Conservation (phyloP, 192 early-diverging fungal genomes). For the Coemansia interrupta region DNA sequence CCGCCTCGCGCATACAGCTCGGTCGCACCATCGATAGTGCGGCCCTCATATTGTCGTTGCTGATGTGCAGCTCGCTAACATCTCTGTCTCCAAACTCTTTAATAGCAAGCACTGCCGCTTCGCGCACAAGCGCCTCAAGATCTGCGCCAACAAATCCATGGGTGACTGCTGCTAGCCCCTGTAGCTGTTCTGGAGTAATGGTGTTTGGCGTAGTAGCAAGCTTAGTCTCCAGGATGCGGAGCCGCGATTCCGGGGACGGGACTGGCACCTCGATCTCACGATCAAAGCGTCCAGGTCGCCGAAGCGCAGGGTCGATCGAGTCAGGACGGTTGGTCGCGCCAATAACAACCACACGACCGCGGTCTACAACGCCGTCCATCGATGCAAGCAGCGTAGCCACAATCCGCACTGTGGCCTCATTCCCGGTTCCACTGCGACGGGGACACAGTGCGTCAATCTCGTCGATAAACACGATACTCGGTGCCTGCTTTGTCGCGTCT, state of each 20-base stretch:
- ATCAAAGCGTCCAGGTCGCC: conserved; percentile 93
- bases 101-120: conserved; percentile 82
- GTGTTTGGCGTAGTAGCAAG: conserved; percentile 66
- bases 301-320: conserved; percentile 80
- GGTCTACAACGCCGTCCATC: conserved; percentile 72
- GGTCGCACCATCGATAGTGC: conserved; percentile 27
- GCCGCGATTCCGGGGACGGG: conserved; percentile 64
- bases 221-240: conserved; percentile 69
- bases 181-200: conserved; percentile 59
- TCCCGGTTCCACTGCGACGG: conserved; percentile 71
- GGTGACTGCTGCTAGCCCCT: conserved; percentile 57
- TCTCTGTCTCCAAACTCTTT: conserved; percentile 30
- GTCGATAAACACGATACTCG: conserved; percentile 89
- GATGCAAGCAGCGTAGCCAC: conserved; percentile 92
- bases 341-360: conserved; percentile 62
- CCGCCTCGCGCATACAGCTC: conserved; percentile 55
- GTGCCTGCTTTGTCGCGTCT: conserved; percentile 64
- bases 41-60: conserved; percentile 3
- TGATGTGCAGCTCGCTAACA: conserved; percentile 3
- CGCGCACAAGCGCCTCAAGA: conserved; percentile 77
- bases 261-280: conserved; percentile 95
- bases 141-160: conserved; percentile 99
- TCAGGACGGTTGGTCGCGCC: conserved; percentile 93
- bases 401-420: conserved; percentile 83
- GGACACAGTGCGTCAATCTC: conserved; percentile 93